A percentile compares a stretch with the other conserved stretches of the same genome.
These are phyloP conservation scores for Phialophora tarda DNA, from an alignment of 2,329 filamentous ascomycete genomes.

Conservation along the genomic window DNA sequence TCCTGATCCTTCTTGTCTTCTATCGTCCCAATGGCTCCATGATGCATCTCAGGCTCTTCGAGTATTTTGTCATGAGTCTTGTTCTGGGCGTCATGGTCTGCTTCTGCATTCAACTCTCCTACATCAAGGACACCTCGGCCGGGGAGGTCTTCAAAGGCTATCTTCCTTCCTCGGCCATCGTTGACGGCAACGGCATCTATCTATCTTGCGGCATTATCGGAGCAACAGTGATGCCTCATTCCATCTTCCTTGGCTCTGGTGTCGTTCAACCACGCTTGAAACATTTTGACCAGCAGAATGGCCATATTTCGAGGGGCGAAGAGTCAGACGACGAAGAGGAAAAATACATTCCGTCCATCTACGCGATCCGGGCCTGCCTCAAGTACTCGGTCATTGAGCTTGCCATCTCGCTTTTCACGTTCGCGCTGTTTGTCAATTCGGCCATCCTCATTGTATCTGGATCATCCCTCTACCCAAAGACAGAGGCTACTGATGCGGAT, in stretches of 20 bases:
- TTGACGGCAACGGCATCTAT: conserved; percentile 60
- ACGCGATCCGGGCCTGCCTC: conserved; percentile 75
- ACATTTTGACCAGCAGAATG: conserved; percentile 53
- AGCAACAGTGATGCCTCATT: conserved; percentile 65
- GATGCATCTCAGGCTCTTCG: conserved; percentile 58
- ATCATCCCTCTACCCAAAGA: conserved; percentile 70
- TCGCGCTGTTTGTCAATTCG: conserved; percentile 83
- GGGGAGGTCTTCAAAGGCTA: conserved; percentile 62
- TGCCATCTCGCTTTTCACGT: conserved; percentile 75
- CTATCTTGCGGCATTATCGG: conserved; percentile 60
- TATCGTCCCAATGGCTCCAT: conserved; percentile 60
- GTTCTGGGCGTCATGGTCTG: conserved; percentile 63
- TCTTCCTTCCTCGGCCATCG: conserved; percentile 59
- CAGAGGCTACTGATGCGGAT: conserved; percentile 69
- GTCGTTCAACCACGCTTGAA: conserved; percentile 61
- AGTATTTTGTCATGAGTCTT: conserved; percentile 60
- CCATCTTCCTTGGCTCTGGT: conserved; percentile 62
- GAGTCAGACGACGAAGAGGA: conserved; percentile 53
- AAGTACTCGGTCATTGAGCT: conserved; percentile 76
- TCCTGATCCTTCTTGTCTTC: conserved; percentile 62
- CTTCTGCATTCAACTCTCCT: conserved; percentile 62
- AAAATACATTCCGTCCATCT: conserved; percentile 72
- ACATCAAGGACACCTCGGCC: conserved; percentile 56
- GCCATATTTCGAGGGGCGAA: conserved; percentile 36
- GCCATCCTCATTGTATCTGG: conserved; percentile 83